Base-by-base conservation (phyloP, 75 land plant species). In the Selaginella tamariscina region DNA sequence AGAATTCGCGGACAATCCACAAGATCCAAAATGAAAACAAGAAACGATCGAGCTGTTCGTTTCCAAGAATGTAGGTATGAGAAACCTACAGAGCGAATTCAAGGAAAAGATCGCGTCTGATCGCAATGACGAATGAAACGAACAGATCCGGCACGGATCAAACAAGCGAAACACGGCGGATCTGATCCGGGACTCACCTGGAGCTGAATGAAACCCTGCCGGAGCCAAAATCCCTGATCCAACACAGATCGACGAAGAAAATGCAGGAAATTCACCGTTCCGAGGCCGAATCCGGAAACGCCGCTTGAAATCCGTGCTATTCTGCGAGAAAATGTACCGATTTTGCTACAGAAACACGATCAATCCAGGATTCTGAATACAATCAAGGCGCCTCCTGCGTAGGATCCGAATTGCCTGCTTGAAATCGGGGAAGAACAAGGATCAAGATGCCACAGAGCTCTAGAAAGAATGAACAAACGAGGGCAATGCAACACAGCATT, bases 401-500 rank as follows among this genome's bases (percentile, higher is more conserved):
- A 39, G 49, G 49, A 39, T 39, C 49, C 49, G 49, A 39, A 39
- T 39, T 39, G 11, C 49, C 5, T 15, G 15, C 49, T 5, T 15
- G 49, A 15, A 39, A 39, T 39, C 49, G 49, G 15, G 15, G 11
- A 15, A 39, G 49, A 39, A 5, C 49, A 5, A 5, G 5, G 49
- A 15, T 15, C 11, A 5, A 5, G 49, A 39, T 5, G 15, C 49
- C 11, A 39, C 15, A 15, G 49, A 39, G 49, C 5, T 5, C 5
- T 5, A 39, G 15, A 15, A 39, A 39, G 49, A 39, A 39, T 5
- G 5, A 15, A 39, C 11, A 39, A 39, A 39, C 5, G 49, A 39
- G 49, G 49, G 49, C 49, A 39, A 39, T 39, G 49, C 49, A 39
- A 39, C 49, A 39, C 49, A 39, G 49, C 49, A 39, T 39, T 39